phyloP scores from a whole-genome alignment of 257 asterid genomes.

The Capsicum chinense region DNA sequence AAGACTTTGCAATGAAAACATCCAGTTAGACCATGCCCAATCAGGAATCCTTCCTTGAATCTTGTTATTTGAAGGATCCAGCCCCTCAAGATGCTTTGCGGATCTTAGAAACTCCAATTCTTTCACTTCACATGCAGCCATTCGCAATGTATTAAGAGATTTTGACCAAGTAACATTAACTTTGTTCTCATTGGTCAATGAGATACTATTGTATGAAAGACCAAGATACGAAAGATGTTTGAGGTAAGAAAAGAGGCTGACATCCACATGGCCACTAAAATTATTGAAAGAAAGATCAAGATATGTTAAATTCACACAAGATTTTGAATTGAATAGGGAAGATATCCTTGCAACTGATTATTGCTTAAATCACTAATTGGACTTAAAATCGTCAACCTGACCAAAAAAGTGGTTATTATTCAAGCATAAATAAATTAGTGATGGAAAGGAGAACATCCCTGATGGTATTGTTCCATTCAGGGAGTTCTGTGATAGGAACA shows the following conservation, averaged over 20 bases:
- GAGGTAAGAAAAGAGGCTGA: not conserved
- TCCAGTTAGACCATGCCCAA: not conserved
- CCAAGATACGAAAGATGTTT: not conserved
- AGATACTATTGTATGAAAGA: not conserved
- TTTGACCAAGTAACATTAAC: not conserved
- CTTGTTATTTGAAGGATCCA: not conserved
- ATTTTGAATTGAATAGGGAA: not conserved
- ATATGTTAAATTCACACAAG: not conserved
- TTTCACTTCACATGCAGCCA: not conserved
- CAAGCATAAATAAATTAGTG: not conserved
- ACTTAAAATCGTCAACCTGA: not conserved
- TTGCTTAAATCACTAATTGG: not conserved
- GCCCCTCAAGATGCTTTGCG: rapidly evolving
- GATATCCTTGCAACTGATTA: not conserved
- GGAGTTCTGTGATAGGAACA: not conserved
- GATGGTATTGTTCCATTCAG: not conserved
- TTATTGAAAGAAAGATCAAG: not conserved
- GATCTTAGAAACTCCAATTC: not conserved
- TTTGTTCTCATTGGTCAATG: not conserved
- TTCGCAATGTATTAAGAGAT: rapidly evolving
- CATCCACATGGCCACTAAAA: not conserved
- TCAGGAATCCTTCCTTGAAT: not conserved
- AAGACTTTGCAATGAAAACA: no score
- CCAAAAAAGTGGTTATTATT: not conserved
- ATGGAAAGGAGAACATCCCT: not conserved